A percentile compares a stretch with the other conserved stretches of the same genome.
These are phyloP conservation scores for Cyphellophora europaea DNA, from an alignment of 2,329 filamentous ascomycete genomes.

Conservation along the genomic window DNA sequence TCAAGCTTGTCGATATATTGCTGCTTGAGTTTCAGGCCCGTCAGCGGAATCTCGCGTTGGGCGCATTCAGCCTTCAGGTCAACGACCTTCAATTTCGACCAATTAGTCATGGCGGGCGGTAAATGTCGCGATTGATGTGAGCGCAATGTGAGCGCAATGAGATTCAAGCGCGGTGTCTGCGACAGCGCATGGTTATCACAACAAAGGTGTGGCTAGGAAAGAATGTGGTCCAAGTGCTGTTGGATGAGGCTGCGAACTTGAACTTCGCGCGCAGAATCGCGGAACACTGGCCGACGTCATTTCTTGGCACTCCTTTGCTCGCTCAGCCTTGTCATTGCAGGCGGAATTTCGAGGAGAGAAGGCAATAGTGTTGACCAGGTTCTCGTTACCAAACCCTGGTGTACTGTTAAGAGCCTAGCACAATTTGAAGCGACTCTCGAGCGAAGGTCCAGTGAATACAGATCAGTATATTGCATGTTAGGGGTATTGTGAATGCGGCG, in stretches of 20 bases:
- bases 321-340: no score
- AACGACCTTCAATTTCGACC: conserved; percentile 57
- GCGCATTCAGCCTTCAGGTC: conserved; percentile 70
- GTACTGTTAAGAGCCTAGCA: no score
- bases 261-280: not conserved
- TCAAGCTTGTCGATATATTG: conserved; percentile 55
- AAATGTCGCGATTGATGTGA: no score
- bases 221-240: conserved; percentile 1
- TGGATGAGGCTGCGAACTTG: conserved; percentile 1
- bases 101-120: conserved; percentile 39
- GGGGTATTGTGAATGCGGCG: conserved; percentile 17
- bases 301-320: no score
- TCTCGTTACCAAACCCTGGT: no score
- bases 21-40: conserved; percentile 61
- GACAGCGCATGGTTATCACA: not conserved
- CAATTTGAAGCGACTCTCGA: no score
- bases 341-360: no score
- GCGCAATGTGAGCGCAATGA: no score
- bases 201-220: not conserved
- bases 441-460: no score
- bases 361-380: no score
- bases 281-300: no score
- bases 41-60: conserved; percentile 56
- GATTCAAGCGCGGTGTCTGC: not conserved
- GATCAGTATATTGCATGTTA: no score